phyloP scores from a whole-genome alignment of 2,329 filamentous ascomycete species.

The Dactylellina sp. region DNA sequence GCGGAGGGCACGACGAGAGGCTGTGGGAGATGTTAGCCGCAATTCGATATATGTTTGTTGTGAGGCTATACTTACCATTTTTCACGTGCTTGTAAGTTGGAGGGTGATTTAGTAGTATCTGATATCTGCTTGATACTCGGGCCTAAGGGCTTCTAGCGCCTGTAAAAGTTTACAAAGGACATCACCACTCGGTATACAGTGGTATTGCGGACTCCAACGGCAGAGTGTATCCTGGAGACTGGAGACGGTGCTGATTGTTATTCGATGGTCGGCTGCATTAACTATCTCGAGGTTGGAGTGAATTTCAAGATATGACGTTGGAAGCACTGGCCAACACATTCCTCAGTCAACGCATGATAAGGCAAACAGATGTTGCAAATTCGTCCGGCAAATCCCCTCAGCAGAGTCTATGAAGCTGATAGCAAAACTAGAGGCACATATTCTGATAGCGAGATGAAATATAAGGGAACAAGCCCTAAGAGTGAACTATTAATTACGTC shows the following conservation, averaged over 20 bases:
- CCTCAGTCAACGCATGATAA: conserved; percentile 21
- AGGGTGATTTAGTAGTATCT: background rate
- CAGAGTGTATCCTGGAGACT: background rate
- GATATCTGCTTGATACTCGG: background rate
- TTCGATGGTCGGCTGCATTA: background rate
- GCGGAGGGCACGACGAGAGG: conserved; percentile 17
- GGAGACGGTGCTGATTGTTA: conserved; percentile 1
- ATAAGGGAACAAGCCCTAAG: no score
- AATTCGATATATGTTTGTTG: background rate
- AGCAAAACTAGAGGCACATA: no score
- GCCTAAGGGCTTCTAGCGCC: background rate
- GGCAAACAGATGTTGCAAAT: conserved; percentile 14
- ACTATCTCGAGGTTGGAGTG: background rate
- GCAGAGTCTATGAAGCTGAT: no score
- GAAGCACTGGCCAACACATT: conserved; percentile 18
- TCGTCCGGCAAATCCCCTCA: no score
- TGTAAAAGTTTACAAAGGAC: background rate
- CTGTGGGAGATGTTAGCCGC: conserved; percentile 29
- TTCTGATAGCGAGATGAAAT: no score
- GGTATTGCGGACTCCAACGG: background rate
- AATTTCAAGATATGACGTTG: conserved; percentile 29
- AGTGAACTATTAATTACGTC: no score
- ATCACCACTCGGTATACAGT: background rate
- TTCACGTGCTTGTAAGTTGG: conserved; percentile 34
- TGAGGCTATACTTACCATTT: conserved; percentile 23